Evolutionary conservation across 495 filamentous ascomycete genomes (phyloP), one percentile per base, ranked within the genome.

Genomic region (Talaromyces nanjingensis): DNA sequence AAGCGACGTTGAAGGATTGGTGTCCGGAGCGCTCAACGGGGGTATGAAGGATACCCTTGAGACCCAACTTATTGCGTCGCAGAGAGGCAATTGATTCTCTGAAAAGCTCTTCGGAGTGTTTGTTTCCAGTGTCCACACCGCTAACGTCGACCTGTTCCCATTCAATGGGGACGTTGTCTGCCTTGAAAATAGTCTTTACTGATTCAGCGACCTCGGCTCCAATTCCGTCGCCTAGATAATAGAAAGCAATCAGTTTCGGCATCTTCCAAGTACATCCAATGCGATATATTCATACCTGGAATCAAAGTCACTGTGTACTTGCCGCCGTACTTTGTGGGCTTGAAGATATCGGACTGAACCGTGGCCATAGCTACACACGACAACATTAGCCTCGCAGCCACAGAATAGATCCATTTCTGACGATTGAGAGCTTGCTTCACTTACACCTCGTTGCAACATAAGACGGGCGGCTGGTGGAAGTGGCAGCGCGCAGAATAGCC

Each of bases 291-390:
- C 78, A 67, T 83, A 89, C 87, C 93, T 69, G 94, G 94, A 76
- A 98, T 97, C 65, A 98, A 84, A 60, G 96, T 97, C 68, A 97
- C 93, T 18, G 96, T 98, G 85, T 98, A 98, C 82, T 98, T 98
- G 75, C 94, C 92, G 69, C 94, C 94, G 79, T 93, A 98, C 80
- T 98, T 98, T 72, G 94, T 97, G 63, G 94, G 94, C 84, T 96
- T 94, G 86, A 96, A 96, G 74, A 96, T 90, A 73, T 97, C 92
- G 67, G 87, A 85, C 77, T 90, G 86, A 63, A 96, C 80, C 47
- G 87, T 93, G 66, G 92, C 92, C 69, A 89, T 80, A 56, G 80
- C 81, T 82, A 62, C 9, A 62, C 24, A 29, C 53, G 22, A 18
- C 56, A 37, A 2, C 16, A 22, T 59, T 14, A 59, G 56, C 20